Evolutionary conservation across 768 basidiomycete species (phyloP).

Genomic region (Terana coerulea): DNA sequence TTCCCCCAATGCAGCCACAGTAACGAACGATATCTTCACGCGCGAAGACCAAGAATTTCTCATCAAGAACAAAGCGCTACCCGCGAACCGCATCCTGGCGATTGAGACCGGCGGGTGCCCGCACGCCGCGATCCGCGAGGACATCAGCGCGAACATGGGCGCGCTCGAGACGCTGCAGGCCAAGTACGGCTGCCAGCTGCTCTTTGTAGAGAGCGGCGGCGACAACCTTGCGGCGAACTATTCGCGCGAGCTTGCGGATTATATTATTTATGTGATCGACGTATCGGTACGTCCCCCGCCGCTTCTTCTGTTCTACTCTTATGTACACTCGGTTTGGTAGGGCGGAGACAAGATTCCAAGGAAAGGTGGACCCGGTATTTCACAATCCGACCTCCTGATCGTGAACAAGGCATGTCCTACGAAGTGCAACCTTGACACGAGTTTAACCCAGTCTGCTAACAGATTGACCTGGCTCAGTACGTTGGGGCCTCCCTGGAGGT

Average conservation of each 20-base stretch:
- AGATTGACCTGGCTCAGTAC: conserved; percentile 93
- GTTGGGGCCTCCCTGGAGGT: conserved; percentile 92
- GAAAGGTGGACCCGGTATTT: conserved; percentile 97
- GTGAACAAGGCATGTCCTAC: conserved; percentile 77
- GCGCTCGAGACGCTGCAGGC: conserved; percentile 93
- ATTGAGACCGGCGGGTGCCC: conserved; percentile 99
- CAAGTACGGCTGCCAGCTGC: conserved; percentile 82
- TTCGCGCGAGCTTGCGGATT: conserved; percentile 93
- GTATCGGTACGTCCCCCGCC: conserved; percentile 52
- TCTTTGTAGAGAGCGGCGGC: conserved; percentile 95
- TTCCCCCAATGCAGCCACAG: conserved; percentile 57
- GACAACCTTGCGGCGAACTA: conserved; percentile 98
- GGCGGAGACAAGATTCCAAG: conserved; percentile 98
- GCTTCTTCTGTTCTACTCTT: neutral
- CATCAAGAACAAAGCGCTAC: conserved; percentile 87
- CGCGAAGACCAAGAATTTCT: conserved; percentile 97
- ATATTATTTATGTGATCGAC: conserved; percentile 92
- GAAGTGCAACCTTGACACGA: neutral
- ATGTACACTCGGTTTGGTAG: conserved; percentile 34
- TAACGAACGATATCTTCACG: conserved; percentile 99
- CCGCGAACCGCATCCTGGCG: conserved; percentile 80
- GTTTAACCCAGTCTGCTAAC: conserved; percentile 3
- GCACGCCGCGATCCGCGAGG: conserved; percentile 96
- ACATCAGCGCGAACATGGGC: conserved; percentile 96
- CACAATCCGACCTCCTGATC: conserved; percentile 89